phyloP scores from a whole-genome alignment of 2,329 filamentous ascomycete genomes.

The Colletotrichum plurivorum region DNA sequence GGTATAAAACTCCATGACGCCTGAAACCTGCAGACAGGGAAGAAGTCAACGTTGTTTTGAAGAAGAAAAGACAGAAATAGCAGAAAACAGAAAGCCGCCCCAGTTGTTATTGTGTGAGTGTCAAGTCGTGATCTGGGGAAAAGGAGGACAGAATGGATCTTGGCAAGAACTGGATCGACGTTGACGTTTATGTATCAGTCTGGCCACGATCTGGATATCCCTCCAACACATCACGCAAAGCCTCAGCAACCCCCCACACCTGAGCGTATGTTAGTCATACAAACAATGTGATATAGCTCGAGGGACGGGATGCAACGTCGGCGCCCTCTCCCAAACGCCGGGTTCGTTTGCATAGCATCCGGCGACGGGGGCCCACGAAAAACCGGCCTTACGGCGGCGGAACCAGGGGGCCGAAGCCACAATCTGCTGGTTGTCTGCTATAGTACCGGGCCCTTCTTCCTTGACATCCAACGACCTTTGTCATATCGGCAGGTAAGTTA shows the following conservation, averaged over 20 bases:
- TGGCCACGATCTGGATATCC: slow-evolving; percentile 6
- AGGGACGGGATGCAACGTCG: slow-evolving; percentile 22
- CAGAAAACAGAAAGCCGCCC: slow-evolving; percentile 9
- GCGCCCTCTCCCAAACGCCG: slow-evolving; percentile 10
- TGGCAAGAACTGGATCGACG: slow-evolving; percentile 28
- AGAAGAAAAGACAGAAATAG: background rate
- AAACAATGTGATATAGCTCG: slow-evolving; percentile 31
- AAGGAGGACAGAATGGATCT: background rate
- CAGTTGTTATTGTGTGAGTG: too few relatives aligned
- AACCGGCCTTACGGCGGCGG: slow-evolving; percentile 17
- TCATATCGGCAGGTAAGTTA: slow-evolving; percentile 16
- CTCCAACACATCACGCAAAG: background rate
- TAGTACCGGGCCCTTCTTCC: too few relatives aligned
- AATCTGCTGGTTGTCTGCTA: too few relatives aligned
- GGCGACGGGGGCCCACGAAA: background rate
- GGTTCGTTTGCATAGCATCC: slow-evolving; percentile 23
- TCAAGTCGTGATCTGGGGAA: slow-evolving; percentile 5
- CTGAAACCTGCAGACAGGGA: slow-evolving; percentile 13
- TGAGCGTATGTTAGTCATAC: slow-evolving; percentile 24
- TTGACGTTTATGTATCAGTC: slow-evolving; percentile 31
- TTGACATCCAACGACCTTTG: too few relatives aligned
- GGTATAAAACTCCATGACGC: slow-evolving; percentile 28
- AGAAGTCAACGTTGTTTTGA: background rate
- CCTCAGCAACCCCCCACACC: background rate
- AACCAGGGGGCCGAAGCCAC: background rate